phyloP scores from a whole-genome alignment of 2,329 filamentous ascomycete genomes.

The Allantophomopsis lycopodina region DNA sequence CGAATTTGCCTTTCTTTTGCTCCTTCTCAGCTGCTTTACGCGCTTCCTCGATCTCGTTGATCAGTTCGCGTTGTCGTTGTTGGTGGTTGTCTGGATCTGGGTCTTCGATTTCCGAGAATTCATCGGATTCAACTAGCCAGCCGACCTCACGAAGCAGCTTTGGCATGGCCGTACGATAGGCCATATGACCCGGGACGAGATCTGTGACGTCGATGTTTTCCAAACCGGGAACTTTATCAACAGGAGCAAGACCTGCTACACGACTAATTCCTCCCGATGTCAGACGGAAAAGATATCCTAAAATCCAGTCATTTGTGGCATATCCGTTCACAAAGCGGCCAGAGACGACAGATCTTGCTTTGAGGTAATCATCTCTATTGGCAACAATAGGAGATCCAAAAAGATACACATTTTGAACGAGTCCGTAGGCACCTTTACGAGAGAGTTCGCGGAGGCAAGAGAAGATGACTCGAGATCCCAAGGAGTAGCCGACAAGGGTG shows the following conservation, averaged over 20 bases:
- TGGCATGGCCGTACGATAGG: conserved; percentile 88
- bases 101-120: conserved; percentile 94
- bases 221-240: conserved; percentile 64
- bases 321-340: conserved; percentile 95
- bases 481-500: conserved; percentile 87
- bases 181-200: conserved; percentile 85
- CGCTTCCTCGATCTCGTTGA: conserved; percentile 93
- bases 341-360: conserved; percentile 67
- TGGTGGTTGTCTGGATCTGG: conserved; percentile 90
- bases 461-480: conserved; percentile 86
- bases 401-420: conserved; percentile 90
- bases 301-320: conserved; percentile 91
- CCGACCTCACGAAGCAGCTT: conserved; percentile 74
- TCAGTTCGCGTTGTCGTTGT: conserved; percentile 78
- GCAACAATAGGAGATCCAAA: conserved; percentile 89
- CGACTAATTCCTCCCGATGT: conserved; percentile 85
- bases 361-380: conserved; percentile 79
- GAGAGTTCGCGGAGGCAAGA: conserved; percentile 80
- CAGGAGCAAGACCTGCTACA: conserved; percentile 68
- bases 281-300: conserved; percentile 89
- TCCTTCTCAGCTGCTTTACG: conserved; percentile 72
- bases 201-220: conserved; percentile 87
- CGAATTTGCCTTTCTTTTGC: conserved; percentile 50
- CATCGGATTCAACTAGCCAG: conserved; percentile 83
- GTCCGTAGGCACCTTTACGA: conserved; percentile 67